These are phyloP conservation scores for Fusarium circinatum DNA, from an alignment of 2,329 filamentous ascomycete genomes.

Conservation along the genomic window DNA sequence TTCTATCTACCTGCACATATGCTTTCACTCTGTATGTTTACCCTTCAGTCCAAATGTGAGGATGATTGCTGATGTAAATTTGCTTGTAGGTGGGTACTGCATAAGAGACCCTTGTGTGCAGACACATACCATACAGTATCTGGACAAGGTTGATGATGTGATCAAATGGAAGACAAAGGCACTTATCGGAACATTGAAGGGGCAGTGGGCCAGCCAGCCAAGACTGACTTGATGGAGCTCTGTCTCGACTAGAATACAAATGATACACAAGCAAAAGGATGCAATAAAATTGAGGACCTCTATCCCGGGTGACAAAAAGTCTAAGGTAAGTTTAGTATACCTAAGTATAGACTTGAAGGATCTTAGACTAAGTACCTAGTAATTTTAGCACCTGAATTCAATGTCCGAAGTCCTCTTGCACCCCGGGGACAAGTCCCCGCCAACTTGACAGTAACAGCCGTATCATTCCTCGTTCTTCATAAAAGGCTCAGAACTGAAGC, in stretches of 20 bases:
- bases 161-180: constrained; percentile 7
- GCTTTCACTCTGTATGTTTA: background rate
- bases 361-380: no score
- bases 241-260: no score
- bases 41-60: fast-evolving
- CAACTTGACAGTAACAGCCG: no score
- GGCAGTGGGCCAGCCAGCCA: background rate
- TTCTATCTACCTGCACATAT: constrained; percentile 10
- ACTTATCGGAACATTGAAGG: background rate
- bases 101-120: background rate
- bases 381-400: no score
- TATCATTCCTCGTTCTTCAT: no score
- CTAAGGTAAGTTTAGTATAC: no score
- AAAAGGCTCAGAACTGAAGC: background rate
- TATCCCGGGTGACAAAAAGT: no score
- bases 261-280: no score
- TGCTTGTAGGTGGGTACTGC: background rate
- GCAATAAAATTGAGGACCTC: no score
- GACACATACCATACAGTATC: background rate
- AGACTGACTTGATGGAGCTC: background rate
- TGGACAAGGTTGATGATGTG: background rate
- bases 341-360: no score
- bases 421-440: no score
- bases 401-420: no score
- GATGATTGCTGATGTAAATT: fast-evolving